Evolutionary conservation across 2,329 filamentous ascomycete genomes (phyloP).

Genomic region (Trichoderma endophyticum): DNA sequence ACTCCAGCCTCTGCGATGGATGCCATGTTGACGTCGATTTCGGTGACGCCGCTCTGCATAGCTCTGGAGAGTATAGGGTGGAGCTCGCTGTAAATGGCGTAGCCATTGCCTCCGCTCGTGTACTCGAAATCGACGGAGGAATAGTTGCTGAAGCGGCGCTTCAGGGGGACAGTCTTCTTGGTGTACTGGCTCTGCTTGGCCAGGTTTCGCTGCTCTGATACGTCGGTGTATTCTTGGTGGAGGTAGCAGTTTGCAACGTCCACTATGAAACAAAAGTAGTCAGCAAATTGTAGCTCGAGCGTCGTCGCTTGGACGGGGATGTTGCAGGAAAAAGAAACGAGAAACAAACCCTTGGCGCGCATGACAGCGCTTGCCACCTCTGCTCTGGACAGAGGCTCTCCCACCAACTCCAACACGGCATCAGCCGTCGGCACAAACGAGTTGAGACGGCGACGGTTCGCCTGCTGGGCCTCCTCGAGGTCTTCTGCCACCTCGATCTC

Average conservation of each 20-base stretch:
- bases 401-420: background rate
- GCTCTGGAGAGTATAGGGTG: slow-evolving; percentile 28
- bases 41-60: slow-evolving; percentile 19
- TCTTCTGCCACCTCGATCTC: background rate
- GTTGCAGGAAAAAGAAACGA: background rate
- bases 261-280: slow-evolving; percentile 23
- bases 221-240: background rate
- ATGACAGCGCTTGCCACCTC: slow-evolving; percentile 22
- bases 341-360: slow-evolving; percentile 32
- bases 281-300: background rate
- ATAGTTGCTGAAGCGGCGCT: slow-evolving; percentile 28
- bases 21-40: slow-evolving; percentile 28
- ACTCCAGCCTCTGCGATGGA: slow-evolving; percentile 27
- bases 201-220: slow-evolving; percentile 3
- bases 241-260: slow-evolving; percentile 25
- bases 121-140: slow-evolving; percentile 16
- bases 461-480: background rate
- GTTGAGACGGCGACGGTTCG: slow-evolving; percentile 17
- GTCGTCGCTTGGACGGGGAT: background rate
- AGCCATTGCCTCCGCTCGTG: slow-evolving; percentile 28
- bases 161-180: slow-evolving; percentile 25
- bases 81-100: slow-evolving; percentile 27
- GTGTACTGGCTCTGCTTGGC: background rate
- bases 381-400: slow-evolving; percentile 18
- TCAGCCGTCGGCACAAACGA: slow-evolving; percentile 12